Percentiles rank a stretch among this genome's conserved stretches.
Conservation (phyloP, 1,139 yeast genomes). For the Nakaseomyces bracarensis region DNA sequence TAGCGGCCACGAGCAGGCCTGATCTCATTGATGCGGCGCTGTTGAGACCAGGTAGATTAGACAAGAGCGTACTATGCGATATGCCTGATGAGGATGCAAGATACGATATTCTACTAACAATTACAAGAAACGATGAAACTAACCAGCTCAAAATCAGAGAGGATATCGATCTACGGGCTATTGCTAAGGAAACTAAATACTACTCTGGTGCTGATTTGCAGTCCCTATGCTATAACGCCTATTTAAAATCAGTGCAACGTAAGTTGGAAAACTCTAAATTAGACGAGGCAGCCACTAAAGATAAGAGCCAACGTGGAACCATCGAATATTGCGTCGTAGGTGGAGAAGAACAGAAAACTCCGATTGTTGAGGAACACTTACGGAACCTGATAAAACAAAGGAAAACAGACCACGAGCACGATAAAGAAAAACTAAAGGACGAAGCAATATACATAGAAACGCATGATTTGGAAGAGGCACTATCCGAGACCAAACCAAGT, state of each 20-base stretch:
- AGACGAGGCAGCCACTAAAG: neutral
- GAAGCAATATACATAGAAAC: constrained; percentile 35
- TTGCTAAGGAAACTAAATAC: constrained; percentile 62
- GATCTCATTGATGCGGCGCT: constrained; percentile 93
- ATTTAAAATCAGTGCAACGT: constrained; percentile 81
- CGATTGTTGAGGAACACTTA: neutral
- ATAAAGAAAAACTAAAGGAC: too few relatives aligned
- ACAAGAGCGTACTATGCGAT: constrained; percentile 83
- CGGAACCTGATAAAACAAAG: neutral
- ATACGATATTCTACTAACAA: constrained; percentile 51
- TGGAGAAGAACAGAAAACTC: neutral
- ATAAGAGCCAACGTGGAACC: neutral
- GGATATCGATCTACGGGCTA: constrained; percentile 45
- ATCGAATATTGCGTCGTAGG: neutral
- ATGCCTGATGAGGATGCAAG: constrained; percentile 71
- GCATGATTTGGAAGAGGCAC: constrained; percentile 53
- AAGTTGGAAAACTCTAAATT: constrained; percentile 36
- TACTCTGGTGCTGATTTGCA: constrained; percentile 94
- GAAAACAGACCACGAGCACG: too few relatives aligned
- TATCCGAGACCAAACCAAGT: constrained; percentile 76
- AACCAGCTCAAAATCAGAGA: constrained; percentile 41
- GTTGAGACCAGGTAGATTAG: constrained; percentile 90
- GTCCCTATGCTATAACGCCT: constrained; percentile 87
- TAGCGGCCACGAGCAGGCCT: constrained; percentile 94
- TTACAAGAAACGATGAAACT: constrained; percentile 15